Evolutionary conservation across 2,329 filamentous ascomycete species (phyloP).

Genomic region (Cladosporium austrohemisphaericum): DNA sequence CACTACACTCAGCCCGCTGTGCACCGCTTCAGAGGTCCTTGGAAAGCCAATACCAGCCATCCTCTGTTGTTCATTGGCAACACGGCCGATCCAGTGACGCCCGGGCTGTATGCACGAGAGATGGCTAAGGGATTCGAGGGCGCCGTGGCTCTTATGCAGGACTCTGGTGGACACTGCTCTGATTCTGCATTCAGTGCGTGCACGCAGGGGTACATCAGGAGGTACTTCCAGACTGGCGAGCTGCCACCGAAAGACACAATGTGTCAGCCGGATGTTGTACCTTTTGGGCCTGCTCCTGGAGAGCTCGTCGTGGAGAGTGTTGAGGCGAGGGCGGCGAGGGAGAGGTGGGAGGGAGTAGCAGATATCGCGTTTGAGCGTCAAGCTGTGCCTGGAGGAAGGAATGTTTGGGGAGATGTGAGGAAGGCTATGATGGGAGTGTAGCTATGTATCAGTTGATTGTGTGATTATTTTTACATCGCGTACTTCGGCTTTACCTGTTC

Average conservation of each 20-base stretch:
- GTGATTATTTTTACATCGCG: background rate
- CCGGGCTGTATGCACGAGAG: constrained; percentile 28
- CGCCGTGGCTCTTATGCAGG: constrained; percentile 30
- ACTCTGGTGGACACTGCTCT: constrained; percentile 34
- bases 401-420: background rate
- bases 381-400: background rate
- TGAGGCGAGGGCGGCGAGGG: background rate
- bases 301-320: background rate
- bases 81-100: constrained; percentile 35
- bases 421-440: background rate
- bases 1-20: constrained; percentile 36
- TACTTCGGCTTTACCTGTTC: too few species aligned
- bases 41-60: constrained; percentile 26
- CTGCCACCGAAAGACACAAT: constrained; percentile 27
- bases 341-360: constrained; percentile 1
- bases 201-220: constrained; percentile 27
- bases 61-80: constrained; percentile 33
- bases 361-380: background rate
- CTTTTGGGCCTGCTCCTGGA: constrained; percentile 21
- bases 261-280: constrained; percentile 28
- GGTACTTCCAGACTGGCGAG: constrained; percentile 33
- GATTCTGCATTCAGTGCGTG: constrained; percentile 26
- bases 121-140: constrained; percentile 35
- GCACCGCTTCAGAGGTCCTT: constrained; percentile 32
- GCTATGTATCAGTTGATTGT: too few species aligned